Conservation (phyloP, 2,329 filamentous ascomycete species). For the Hymenoscyphus repandus region DNA sequence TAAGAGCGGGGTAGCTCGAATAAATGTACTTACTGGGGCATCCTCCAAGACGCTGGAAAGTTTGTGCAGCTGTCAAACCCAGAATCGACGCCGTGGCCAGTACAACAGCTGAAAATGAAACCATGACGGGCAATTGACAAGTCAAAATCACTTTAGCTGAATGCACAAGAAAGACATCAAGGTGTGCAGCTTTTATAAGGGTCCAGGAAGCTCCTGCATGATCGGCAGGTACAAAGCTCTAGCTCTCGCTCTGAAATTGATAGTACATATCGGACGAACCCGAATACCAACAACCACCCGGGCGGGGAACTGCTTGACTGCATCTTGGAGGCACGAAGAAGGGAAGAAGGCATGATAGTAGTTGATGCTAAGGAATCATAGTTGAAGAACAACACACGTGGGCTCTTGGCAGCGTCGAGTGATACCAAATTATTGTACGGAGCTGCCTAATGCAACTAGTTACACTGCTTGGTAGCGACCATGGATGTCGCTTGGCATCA, state of each 20-base stretch:
- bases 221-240: conserved; percentile 4
- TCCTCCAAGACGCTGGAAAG: conserved; percentile 53
- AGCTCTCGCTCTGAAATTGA: background rate
- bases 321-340: background rate
- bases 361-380: background rate
- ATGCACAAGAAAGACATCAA: conserved; percentile 18
- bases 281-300: background rate
- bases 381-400: background rate
- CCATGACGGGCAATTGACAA: conserved; percentile 20
- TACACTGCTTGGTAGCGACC: conserved; percentile 7
- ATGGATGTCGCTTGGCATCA: conserved; percentile 17
- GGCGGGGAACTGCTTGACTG: background rate
- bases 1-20: conserved; percentile 2
- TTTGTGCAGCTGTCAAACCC: conserved; percentile 45
- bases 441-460: too few relatives aligned
- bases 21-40: conserved; percentile 37
- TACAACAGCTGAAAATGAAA: conserved; percentile 24
- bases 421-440: background rate
- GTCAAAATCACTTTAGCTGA: conserved; percentile 2
- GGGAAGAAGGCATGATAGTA: background rate
- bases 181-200: conserved; percentile 34
- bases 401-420: background rate
- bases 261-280: background rate
- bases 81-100: conserved; percentile 34
- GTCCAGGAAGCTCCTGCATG: conserved; percentile 2